phyloP scores from a whole-genome alignment of 768 basidiomycete species.

The Sarcomyxa edulis region DNA sequence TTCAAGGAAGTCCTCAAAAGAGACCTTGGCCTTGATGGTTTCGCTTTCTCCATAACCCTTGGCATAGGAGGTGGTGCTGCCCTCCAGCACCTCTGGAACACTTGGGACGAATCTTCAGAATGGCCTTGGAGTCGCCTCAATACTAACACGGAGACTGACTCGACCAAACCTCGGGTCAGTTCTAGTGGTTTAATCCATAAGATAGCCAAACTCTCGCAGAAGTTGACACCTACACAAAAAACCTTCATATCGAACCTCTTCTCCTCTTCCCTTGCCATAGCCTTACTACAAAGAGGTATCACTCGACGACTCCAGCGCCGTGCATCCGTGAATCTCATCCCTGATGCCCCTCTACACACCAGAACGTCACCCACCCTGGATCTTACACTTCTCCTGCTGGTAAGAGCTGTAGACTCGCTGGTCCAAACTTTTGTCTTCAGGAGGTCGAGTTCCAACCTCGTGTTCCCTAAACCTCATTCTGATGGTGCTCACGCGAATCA shows the following conservation, averaged over 20 bases:
- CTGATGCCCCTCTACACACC: slow-evolving; percentile 2
- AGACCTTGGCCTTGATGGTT: slow-evolving; percentile 58
- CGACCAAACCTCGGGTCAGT: too few relatives aligned
- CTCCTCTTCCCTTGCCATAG: slow-evolving; percentile 51
- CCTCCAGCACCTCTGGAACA: slow-evolving; percentile 41
- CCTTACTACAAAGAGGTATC: slow-evolving; percentile 53
- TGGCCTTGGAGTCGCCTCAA: too few relatives aligned
- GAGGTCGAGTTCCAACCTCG: too few relatives aligned
- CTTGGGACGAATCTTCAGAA: slow-evolving; percentile 12
- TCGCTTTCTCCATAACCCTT: slow-evolving; percentile 63
- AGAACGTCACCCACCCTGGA: slow-evolving; percentile 55
- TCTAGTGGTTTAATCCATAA: too few relatives aligned
- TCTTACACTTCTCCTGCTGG: slow-evolving; percentile 60
- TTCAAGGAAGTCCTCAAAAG: slow-evolving; percentile 39
- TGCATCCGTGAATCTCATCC: slow-evolving; percentile 4
- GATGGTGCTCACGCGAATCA: too few relatives aligned
- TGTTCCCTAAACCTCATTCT: too few relatives aligned
- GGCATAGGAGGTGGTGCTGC: slow-evolving; percentile 61
- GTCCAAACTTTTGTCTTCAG: slow-evolving; percentile 47
- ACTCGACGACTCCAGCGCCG: too few relatives aligned
- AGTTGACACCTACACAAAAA: slow-evolving; percentile 35
- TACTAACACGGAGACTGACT: too few relatives aligned
- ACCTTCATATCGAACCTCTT: slow-evolving; percentile 55
- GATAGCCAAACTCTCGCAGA: too few relatives aligned
- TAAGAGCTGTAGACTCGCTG: slow-evolving; percentile 62